phyloP scores from a whole-genome alignment of 208 protist species.

The Leishmania aethiopica region DNA sequence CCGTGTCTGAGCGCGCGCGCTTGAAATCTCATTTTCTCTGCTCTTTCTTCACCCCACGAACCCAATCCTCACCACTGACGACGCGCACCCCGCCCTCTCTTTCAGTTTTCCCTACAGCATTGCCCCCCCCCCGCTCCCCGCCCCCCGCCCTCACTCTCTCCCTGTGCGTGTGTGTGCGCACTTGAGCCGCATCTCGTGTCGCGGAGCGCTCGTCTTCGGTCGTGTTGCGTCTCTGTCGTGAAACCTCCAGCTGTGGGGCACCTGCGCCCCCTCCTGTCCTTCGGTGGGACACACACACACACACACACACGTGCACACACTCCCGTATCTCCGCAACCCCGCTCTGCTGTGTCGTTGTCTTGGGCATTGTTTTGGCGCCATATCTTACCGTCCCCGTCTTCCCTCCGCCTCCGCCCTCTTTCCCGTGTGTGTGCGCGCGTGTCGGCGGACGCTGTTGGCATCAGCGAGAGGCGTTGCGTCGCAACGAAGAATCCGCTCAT shows the following conservation, averaged over 20 bases:
- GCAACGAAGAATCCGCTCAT: no score
- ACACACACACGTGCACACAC: no score
- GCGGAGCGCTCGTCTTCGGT: background rate
- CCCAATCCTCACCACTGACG: no score
- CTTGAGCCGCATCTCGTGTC: background rate
- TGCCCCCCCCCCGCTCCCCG: background rate
- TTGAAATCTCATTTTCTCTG: background rate
- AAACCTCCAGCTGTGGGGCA: background rate
- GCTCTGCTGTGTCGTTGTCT: no score
- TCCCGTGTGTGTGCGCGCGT: background rate
- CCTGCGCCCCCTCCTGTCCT: background rate
- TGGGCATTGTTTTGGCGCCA: no score
- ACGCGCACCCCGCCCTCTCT: background rate
- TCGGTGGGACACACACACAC: no score
- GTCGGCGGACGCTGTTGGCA: background rate
- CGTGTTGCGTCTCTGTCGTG: background rate
- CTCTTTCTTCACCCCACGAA: background rate
- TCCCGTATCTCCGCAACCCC: no score
- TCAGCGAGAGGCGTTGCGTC: no score
- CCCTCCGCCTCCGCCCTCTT: no score
- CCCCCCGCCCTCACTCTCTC: background rate
- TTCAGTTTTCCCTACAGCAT: background rate
- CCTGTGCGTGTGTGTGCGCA: background rate
- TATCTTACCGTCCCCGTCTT: no score
- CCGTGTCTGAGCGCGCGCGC: background rate